A percentile compares a stretch with the other conserved stretches of the same genome.
Evolutionary conservation across 2,329 filamentous ascomycete species (phyloP).

Genomic region (Calonectria ilicicola): DNA sequence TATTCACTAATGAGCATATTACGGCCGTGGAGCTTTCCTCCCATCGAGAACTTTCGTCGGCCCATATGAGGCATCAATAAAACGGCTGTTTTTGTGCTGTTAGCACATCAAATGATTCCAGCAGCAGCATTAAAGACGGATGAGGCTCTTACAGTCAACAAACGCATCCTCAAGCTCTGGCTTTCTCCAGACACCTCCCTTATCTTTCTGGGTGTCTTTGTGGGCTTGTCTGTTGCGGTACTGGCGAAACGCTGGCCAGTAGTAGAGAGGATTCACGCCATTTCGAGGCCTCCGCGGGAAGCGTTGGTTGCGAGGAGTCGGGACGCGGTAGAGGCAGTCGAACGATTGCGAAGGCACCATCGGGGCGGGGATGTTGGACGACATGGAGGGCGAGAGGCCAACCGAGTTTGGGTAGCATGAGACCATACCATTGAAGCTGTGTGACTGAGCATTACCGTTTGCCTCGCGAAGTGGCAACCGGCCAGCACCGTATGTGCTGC

Average conservation of each 20-base stretch:
- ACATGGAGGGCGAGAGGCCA: slow-evolving; percentile 57
- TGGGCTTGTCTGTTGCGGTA: slow-evolving; percentile 75
- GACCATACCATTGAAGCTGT: slow-evolving; percentile 54
- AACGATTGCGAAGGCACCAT: slow-evolving; percentile 63
- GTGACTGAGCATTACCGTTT: slow-evolving; percentile 63
- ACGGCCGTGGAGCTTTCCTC: slow-evolving; percentile 72
- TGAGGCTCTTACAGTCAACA: slow-evolving; percentile 67
- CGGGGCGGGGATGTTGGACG: slow-evolving; percentile 63
- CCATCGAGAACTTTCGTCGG: slow-evolving; percentile 74
- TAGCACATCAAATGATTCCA: slow-evolving; percentile 26
- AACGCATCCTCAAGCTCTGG: slow-evolving; percentile 74
- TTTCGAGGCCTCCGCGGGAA: slow-evolving; percentile 51
- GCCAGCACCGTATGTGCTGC: slow-evolving; percentile 46
- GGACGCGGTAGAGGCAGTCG: slow-evolving; percentile 54
- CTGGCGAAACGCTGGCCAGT: slow-evolving; percentile 72
- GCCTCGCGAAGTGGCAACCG: slow-evolving; percentile 64
- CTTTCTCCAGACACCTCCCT: slow-evolving; percentile 65
- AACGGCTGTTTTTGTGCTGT: slow-evolving; percentile 62
- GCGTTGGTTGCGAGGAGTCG: slow-evolving; percentile 51
- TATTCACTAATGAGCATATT: slow-evolving; percentile 80
- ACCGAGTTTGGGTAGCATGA: slow-evolving; percentile 59
- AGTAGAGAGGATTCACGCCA: slow-evolving; percentile 69
- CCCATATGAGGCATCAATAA: slow-evolving; percentile 75
- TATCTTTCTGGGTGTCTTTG: slow-evolving; percentile 70
- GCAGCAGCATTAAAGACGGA: too few species aligned